Base-by-base conservation (phyloP, 2,329 filamentous ascomycete genomes). In the Pyrenophora graminea region DNA sequence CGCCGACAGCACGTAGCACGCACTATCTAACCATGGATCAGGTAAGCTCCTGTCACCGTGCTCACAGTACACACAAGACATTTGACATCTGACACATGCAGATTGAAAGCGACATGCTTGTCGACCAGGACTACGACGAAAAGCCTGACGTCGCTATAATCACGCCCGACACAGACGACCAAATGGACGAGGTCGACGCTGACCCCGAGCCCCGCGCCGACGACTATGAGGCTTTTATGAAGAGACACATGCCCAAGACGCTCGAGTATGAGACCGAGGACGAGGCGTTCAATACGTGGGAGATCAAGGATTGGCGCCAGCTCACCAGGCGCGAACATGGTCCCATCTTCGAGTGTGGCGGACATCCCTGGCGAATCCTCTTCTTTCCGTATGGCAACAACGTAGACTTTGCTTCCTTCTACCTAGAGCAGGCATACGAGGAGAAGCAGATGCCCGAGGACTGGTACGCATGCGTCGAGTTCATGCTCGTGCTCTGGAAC, bases 381-480 rank as follows among this genome's bases (percentile, higher is more conserved):
- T 91, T 99, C 71, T 99, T 99, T 69, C 93, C 94, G 0, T 91
- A 87, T 58, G 94, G 94, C 44, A 99, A 99, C 73, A 93, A 96
- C 61, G 89, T 92, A 48, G 93, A 97, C 61, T 89, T 90, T 68
- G 91, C 89, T 39, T 97, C 94, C 5, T 90, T 99, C 72, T 99
- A 97, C 74, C 84, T 99, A 18, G 94, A 99, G 73, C 94, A 97
- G 73, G 94, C 91, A 38, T 96, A 90, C 75, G 88, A 90, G 25
- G 80, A 88, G 17, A 84, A 85, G 54, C 82, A 93, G 9, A 63
- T 72, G 47, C 91, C 93, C 10, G 90, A 96, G 38, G 89, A 96
- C 70, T 99, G 93, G 91, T 94, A 92, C 74, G 93, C 91, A 64
- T 99, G 94, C 70, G 91, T 96, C 38, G 94, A 97, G 71, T 99